These are phyloP conservation scores for Thermoascus crustaceus DNA, from an alignment of 2,329 filamentous ascomycete species.

Conservation along the genomic window DNA sequence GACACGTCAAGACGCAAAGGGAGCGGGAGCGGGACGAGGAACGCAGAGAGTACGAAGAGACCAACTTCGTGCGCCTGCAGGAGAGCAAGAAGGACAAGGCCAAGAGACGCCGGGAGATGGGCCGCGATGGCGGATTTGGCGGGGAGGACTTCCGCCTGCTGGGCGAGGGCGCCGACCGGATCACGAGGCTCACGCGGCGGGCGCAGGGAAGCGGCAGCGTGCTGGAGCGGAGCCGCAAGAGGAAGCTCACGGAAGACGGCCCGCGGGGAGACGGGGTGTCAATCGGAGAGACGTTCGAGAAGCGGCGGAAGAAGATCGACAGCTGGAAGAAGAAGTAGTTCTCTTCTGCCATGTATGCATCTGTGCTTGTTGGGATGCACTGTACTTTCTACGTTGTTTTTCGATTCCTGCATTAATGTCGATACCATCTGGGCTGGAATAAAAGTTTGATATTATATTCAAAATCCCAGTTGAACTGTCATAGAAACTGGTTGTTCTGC, in stretches of 20 bases:
- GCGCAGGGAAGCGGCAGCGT: constrained; percentile 51
- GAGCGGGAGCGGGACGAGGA: constrained; percentile 73
- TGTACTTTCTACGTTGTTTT: too few relatives aligned
- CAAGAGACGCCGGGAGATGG: constrained; percentile 45
- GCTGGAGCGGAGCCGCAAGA: constrained; percentile 79
- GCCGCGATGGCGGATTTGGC: constrained; percentile 57
- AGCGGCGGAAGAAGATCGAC: constrained; percentile 38
- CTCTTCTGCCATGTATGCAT: too few relatives aligned
- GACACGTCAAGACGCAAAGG: constrained; percentile 66
- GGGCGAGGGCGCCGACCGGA: constrained; percentile 76
- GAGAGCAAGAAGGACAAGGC: constrained; percentile 78
- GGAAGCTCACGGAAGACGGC: constrained; percentile 62
- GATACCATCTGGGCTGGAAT: too few relatives aligned
- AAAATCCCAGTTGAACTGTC: too few relatives aligned
- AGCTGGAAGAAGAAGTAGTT: too few relatives aligned
- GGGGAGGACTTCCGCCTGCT: constrained; percentile 90
- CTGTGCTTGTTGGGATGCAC: too few relatives aligned
- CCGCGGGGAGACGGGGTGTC: constrained; percentile 55
- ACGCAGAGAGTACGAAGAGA: constrained; percentile 79
- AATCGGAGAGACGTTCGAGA: constrained; percentile 56
- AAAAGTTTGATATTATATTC: too few relatives aligned
- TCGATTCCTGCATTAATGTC: too few relatives aligned
- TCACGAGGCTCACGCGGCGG: constrained; percentile 70
- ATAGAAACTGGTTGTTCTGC: too few relatives aligned
- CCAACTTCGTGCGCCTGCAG: constrained; percentile 79